Base-by-base conservation (phyloP, 1,284 basidiomycete species). In the Agaricales sp. region DNA sequence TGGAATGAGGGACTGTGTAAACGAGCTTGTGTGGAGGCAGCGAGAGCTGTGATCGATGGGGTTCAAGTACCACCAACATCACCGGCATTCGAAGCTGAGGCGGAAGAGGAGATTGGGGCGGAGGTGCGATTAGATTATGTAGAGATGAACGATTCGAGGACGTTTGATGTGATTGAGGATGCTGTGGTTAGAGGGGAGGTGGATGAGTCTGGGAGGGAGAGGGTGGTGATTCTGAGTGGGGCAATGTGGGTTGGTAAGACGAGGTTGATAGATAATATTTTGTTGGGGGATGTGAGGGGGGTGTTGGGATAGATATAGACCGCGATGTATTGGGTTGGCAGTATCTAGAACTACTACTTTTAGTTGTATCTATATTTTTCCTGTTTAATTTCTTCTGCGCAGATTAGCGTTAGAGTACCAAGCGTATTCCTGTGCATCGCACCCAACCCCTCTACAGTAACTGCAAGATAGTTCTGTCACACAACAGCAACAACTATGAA, bases 221-320 rank as follows among this genome's bases (percentile, higher is more conserved):
- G 39, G 16, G 39, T 8, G 16, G 18, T 20, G 16, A 80, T 98
- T 8, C 59, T 98, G 51, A 94, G 90, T 56, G 95, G 92, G 1
- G 94, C 93, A 13, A 63, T 96, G 54, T 88, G 86, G 77, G 77
- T 97, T 2, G 92, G 91, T 43, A 77, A 75, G 60, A 97, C 93
- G 26, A 73, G 95, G 55, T 63, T 99, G 58, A 98, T 99, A 47
- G 95, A 99, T 64, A 99, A 99, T 63, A 64, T 97, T 37, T 67
- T 95, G 39, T 65, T 95, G 1, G 90, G 87, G 0, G 69, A 78
- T 57, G 50, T 52, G 4, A 16, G 16, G 39, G 8, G 16, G 39
- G 16, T 30, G 26, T 14, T 41, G 41, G 13, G 22, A 50, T 35
- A 30, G 14, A 30, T 30, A n/a, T n/a, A n/a, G n/a, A n/a, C n/a